These are phyloP conservation scores for Fusarium pseudograminearum DNA, from an alignment of 2,329 filamentous ascomycete species.

Conservation along the genomic window DNA sequence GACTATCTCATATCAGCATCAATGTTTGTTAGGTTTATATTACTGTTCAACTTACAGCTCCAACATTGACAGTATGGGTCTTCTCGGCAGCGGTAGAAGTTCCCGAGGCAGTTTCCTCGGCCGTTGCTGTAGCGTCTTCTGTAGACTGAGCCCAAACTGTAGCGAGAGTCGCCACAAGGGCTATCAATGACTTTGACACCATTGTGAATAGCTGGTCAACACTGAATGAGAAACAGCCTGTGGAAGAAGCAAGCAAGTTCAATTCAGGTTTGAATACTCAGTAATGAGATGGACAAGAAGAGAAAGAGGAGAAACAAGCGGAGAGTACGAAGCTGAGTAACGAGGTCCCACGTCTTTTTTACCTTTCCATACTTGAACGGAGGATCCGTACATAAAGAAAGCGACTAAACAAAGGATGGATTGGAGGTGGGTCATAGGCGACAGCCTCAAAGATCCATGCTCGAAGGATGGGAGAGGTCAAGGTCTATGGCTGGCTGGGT, in stretches of 20 bases:
- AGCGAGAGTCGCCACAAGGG: constrained; percentile 26
- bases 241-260: constrained; percentile 21
- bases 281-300: constrained; percentile 13
- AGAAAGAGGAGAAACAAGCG: constrained; percentile 16
- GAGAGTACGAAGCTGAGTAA: constrained; percentile 39
- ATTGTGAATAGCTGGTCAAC: constrained; percentile 26
- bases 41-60: constrained; percentile 37
- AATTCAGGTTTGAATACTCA: neutral
- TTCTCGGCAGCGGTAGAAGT: constrained; percentile 34
- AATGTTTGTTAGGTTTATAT: neutral
- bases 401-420: constrained; percentile 38
- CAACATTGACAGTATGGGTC: constrained; percentile 46
- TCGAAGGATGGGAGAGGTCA: neutral
- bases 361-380: constrained; percentile 12
- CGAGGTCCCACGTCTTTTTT: constrained; percentile 33
- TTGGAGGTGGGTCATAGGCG: constrained; percentile 12
- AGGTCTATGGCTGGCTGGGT: constrained; percentile 5
- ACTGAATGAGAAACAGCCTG: constrained; percentile 19
- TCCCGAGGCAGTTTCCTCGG: constrained; percentile 27
- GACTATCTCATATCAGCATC: constrained; percentile 32
- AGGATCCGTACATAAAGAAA: constrained; percentile 12
- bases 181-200: constrained; percentile 37
- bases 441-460: constrained; percentile 27
- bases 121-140: constrained; percentile 29
- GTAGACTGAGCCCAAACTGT: constrained; percentile 37